Percentiles rank a stretch among this genome's conserved stretches.
Conservation (phyloP, 1,284 basidiomycete genomes). For the Meira nashicola region DNA sequence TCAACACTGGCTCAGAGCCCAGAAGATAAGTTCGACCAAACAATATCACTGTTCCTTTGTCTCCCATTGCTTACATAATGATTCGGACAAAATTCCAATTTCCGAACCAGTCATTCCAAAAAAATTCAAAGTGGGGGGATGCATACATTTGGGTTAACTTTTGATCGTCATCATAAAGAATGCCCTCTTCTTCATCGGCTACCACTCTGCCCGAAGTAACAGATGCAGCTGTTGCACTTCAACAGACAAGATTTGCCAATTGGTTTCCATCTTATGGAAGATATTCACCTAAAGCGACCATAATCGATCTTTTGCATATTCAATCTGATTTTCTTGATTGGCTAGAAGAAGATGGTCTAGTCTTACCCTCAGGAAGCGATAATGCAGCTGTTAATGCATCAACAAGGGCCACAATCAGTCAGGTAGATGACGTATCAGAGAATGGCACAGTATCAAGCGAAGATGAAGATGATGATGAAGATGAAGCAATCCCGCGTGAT, state of each 20-base stretch:
- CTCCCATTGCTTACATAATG: too few species aligned
- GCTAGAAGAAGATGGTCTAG: constrained; percentile 71
- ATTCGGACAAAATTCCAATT: too few species aligned
- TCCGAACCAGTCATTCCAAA: too few species aligned
- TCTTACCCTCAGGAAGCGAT: constrained; percentile 76
- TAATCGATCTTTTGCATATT: constrained; percentile 65
- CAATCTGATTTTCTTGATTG: constrained; percentile 66
- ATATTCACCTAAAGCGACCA: constrained; percentile 69
- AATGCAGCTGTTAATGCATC: not conserved
- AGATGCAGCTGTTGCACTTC: constrained; percentile 62
- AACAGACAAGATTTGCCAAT: constrained; percentile 65
- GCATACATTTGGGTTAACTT: too few species aligned
- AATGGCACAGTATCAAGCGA: constrained; percentile 51
- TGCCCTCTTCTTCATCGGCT: constrained; percentile 55
- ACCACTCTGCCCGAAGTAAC: constrained; percentile 58
- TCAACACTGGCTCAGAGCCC: too few species aligned
- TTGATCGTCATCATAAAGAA: not conserved
- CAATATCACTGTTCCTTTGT: too few species aligned
- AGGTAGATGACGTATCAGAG: constrained; percentile 57
- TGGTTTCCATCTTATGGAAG: constrained; percentile 77
- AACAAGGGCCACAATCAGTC: not conserved
- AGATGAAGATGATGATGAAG: constrained; percentile 57
- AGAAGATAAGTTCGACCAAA: too few species aligned
- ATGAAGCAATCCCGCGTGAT: constrained; percentile 19
- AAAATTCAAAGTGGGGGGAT: too few species aligned